Evolutionary conservation across 148 eudicot genomes (phyloP).

Genomic region (Chenopodium suecicum): DNA sequence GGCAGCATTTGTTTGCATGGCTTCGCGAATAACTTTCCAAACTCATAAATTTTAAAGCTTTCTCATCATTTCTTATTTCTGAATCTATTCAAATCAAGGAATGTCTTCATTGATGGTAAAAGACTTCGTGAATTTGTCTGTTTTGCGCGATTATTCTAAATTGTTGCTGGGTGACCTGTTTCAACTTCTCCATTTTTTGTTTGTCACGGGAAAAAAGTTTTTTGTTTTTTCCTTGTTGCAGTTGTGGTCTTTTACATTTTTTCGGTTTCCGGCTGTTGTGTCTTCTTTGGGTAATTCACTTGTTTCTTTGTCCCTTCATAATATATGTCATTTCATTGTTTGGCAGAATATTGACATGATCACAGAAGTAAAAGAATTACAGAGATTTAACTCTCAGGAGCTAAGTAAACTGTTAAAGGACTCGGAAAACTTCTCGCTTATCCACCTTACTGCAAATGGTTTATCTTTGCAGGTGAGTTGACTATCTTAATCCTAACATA

Average conservation of each 20-base stretch:
- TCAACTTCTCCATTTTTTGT: too few species aligned
- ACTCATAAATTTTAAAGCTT: too few species aligned
- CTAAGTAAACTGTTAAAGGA: slow-evolving; percentile 71
- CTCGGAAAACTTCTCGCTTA: slow-evolving; percentile 44
- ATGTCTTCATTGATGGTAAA: too few species aligned
- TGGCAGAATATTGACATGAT: slow-evolving; percentile 67
- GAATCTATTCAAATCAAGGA: too few species aligned
- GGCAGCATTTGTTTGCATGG: slow-evolving; percentile 99
- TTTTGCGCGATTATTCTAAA: too few species aligned
- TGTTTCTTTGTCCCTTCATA: background rate
- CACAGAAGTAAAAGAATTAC: slow-evolving; percentile 67
- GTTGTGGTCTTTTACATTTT: too few species aligned
- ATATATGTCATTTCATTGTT: background rate
- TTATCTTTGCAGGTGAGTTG: slow-evolving; percentile 55
- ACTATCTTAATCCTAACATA: background rate
- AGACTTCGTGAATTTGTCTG: too few species aligned
- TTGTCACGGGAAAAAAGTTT: too few species aligned
- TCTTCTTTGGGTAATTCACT: background rate
- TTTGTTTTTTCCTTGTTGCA: too few species aligned
- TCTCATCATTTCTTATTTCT: too few species aligned
- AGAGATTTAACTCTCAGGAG: slow-evolving; percentile 51
- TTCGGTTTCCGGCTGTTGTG: too few species aligned
- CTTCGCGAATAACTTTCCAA: slow-evolving; percentile 51
- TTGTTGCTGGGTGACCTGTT: too few species aligned
- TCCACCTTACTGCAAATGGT: slow-evolving; percentile 46